A percentile compares a stretch with the other conserved stretches of the same genome.
phyloP scores from a whole-genome alignment of 2,329 filamentous ascomycete species.

The Aspergillus aculeatus region DNA sequence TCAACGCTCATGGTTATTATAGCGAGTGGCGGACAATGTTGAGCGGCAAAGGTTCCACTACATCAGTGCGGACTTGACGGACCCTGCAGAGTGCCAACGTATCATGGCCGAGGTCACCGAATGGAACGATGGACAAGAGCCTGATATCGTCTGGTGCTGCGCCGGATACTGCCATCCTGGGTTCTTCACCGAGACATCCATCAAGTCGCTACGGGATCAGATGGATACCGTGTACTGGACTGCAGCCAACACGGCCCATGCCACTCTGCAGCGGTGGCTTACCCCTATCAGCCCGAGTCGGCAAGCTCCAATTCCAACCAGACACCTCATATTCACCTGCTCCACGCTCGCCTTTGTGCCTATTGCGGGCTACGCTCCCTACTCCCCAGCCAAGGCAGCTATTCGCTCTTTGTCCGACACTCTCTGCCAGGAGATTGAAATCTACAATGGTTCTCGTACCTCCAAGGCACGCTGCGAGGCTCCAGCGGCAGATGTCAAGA shows the following conservation, averaged over 20 bases:
- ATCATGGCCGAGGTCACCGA: conserved; percentile 69
- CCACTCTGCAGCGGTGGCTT: conserved; percentile 74
- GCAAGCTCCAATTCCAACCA: conserved; percentile 39
- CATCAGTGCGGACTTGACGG: conserved; percentile 78
- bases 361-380: conserved; percentile 77
- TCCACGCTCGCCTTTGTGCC: conserved; percentile 74
- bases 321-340: conserved; percentile 85
- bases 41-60: conserved; percentile 74
- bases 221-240: conserved; percentile 96
- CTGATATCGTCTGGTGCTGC: conserved; percentile 89
- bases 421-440: conserved; percentile 75
- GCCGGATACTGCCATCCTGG: conserved; percentile 73
- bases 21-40: conserved; percentile 66
- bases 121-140: conserved; percentile 73
- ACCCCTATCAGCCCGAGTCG: conserved; percentile 32
- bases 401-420: conserved; percentile 80
- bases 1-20: conserved; percentile 9
- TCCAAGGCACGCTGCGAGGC: conserved; percentile 38
- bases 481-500: conserved; percentile 65
- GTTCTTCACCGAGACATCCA: conserved; percentile 73
- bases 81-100: conserved; percentile 65
- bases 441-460: conserved; percentile 70
- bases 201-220: conserved; percentile 66
- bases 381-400: conserved; percentile 81
- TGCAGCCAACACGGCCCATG: conserved; percentile 79